Percentiles rank a stretch among this genome's conserved stretches.
Conservation (phyloP, 202 grass and related monocot species). For the Panicum virgatum region DNA sequence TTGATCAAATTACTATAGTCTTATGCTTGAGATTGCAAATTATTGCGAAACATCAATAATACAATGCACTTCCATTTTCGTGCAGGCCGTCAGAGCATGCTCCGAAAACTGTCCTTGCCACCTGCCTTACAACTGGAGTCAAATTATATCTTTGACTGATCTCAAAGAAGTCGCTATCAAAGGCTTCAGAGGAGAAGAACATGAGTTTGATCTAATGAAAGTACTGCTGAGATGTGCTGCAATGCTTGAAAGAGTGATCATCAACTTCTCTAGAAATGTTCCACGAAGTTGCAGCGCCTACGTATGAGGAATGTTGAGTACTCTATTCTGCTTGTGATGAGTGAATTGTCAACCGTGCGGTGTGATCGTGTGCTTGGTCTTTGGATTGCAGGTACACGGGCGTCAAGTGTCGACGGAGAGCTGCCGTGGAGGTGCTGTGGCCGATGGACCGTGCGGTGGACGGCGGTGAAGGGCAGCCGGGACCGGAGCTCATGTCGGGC, state of each 20-base stretch:
- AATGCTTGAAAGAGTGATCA: background rate
- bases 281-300: background rate
- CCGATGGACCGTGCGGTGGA: no score
- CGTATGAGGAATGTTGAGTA: no score
- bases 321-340: no score
- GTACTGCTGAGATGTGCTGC: background rate
- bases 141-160: background rate
- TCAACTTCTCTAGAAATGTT: background rate
- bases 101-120: background rate
- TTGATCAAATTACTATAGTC: background rate
- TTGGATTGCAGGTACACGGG: no score
- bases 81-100: background rate
- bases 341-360: no score
- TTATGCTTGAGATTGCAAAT: background rate
- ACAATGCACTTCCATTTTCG: background rate
- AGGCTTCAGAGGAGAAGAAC: background rate
- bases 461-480: no score
- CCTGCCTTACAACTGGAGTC: background rate
- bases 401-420: no score
- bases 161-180: slow-evolving; percentile 1
- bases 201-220: slow-evolving; percentile 12
- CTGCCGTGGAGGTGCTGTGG: no score
- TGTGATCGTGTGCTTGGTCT: no score
- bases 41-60: background rate
- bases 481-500: no score